A percentile compares a stretch with the other conserved stretches of the same genome.
Conservation (phyloP, 306 rosid genomes). For the Castanospermum australe region DNA sequence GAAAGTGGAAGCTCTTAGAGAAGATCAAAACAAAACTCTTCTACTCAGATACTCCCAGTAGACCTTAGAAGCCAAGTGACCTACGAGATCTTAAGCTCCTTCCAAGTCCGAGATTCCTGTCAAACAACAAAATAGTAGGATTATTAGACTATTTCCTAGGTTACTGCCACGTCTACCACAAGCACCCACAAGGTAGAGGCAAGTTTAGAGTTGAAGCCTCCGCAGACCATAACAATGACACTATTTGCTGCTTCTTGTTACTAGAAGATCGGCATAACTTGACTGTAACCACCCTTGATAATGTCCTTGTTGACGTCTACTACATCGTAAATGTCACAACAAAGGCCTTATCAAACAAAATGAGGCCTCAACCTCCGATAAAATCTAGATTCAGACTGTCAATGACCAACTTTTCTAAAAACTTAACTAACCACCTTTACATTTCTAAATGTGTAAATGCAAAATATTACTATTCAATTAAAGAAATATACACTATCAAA, state of each 20-base stretch:
- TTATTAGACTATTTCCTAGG: background rate
- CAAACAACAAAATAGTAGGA: background rate
- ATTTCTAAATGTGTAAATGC: background rate
- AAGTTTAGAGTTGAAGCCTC: background rate
- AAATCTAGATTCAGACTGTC: too few species aligned
- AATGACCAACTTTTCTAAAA: too few species aligned
- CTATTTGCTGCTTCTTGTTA: background rate
- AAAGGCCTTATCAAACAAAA: background rate
- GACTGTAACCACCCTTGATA: background rate
- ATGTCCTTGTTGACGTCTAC: background rate
- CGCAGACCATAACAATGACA: background rate
- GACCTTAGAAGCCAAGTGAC: background rate
- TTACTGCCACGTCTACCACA: background rate
- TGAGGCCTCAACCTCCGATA: background rate
- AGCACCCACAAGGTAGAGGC: background rate
- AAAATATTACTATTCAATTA: background rate
- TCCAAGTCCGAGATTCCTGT: background rate
- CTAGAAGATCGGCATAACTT: background rate
- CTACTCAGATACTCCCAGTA: too few species aligned
- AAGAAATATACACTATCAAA: background rate
- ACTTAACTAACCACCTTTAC: background rate
- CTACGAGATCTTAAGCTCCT: background rate
- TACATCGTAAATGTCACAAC: background rate
- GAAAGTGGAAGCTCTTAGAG: too few species aligned
- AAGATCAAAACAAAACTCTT: too few species aligned